Conservation (phyloP, 495 filamentous ascomycete genomes). For the Hypoxylon cercidicola region DNA sequence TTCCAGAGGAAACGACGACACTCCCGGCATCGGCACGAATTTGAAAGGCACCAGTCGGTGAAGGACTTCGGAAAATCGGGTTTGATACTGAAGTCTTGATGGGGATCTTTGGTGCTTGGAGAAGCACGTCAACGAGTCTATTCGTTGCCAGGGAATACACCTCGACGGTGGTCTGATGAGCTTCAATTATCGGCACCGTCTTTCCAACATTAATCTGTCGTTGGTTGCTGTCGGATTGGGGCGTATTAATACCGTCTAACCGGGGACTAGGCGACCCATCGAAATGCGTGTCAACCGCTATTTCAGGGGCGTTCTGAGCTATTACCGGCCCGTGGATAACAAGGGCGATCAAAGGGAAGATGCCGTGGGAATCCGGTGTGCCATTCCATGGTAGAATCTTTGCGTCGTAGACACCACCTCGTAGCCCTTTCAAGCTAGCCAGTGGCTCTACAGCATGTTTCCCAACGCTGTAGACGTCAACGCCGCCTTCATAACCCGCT, state of each 20-base stretch:
- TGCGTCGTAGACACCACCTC: constrained; percentile 82
- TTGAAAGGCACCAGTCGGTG: constrained; percentile 74
- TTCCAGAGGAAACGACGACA: constrained; percentile 78
- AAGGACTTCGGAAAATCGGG: constrained; percentile 66
- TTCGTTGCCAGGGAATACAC: constrained; percentile 81
- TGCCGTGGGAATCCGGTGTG: constrained; percentile 38
- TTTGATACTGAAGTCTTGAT: constrained; percentile 62
- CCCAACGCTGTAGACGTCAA: constrained; percentile 76
- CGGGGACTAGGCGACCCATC: constrained; percentile 53
- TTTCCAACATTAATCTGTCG: constrained; percentile 35
- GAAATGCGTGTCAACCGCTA: constrained; percentile 49
- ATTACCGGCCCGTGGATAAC: constrained; percentile 77
- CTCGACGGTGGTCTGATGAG: constrained; percentile 86
- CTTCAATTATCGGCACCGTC: constrained; percentile 53
- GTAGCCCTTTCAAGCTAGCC: constrained; percentile 75
- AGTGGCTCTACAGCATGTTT: constrained; percentile 72
- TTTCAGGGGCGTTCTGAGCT: constrained; percentile 46
- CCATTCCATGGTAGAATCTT: constrained; percentile 75
- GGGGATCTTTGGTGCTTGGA: constrained; percentile 62
- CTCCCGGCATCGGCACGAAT: constrained; percentile 74
- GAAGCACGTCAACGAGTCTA: constrained; percentile 72
- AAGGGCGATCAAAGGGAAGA: constrained; percentile 74
- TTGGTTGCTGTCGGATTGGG: constrained; percentile 42
- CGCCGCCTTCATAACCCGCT: constrained; percentile 76
- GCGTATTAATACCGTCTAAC: constrained; percentile 48